Conservation (phyloP, 495 filamentous ascomycete species). For the Trypethelium eluteriae region DNA sequence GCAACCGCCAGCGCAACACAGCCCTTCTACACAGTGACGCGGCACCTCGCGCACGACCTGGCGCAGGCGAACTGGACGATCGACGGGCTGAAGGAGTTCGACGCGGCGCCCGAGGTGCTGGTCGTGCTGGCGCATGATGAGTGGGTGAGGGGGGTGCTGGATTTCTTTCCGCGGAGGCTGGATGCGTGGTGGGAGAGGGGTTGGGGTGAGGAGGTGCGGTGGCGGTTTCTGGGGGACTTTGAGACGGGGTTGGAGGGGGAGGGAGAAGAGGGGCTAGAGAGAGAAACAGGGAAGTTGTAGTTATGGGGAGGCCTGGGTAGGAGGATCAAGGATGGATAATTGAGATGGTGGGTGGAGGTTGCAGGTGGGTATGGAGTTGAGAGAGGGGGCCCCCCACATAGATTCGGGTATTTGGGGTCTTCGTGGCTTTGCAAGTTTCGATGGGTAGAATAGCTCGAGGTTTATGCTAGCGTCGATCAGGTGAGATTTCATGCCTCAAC, state of each 20-base stretch:
- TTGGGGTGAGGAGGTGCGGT: constrained; percentile 43
- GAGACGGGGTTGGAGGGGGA: constrained; percentile 23
- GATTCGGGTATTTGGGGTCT: too few relatives aligned
- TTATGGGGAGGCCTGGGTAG: not conserved
- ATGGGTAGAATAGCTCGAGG: too few relatives aligned
- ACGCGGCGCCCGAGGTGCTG: constrained; percentile 45
- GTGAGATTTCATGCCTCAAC: too few relatives aligned
- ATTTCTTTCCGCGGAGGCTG: constrained; percentile 45
- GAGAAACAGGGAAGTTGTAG: not conserved
- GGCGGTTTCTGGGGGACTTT: constrained; percentile 54
- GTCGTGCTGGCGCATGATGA: constrained; percentile 49
- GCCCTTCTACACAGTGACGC: constrained; percentile 37
- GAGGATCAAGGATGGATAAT: too few relatives aligned
- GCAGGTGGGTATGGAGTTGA: too few relatives aligned
- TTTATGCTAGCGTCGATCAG: too few relatives aligned
- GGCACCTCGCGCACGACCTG: constrained; percentile 21
- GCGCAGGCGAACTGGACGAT: constrained; percentile 25
- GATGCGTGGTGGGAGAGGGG: constrained; percentile 47
- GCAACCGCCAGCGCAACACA: constrained; percentile 12
- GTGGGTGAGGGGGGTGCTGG: constrained; percentile 39
- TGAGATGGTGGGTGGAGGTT: too few relatives aligned
- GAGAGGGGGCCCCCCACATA: too few relatives aligned
- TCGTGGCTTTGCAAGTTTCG: too few relatives aligned
- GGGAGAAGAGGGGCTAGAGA: not conserved
- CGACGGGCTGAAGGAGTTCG: constrained; percentile 32